These are phyloP conservation scores for Pseudodiploospora longispora DNA, from an alignment of 2,329 filamentous ascomycete genomes.

Conservation along the genomic window DNA sequence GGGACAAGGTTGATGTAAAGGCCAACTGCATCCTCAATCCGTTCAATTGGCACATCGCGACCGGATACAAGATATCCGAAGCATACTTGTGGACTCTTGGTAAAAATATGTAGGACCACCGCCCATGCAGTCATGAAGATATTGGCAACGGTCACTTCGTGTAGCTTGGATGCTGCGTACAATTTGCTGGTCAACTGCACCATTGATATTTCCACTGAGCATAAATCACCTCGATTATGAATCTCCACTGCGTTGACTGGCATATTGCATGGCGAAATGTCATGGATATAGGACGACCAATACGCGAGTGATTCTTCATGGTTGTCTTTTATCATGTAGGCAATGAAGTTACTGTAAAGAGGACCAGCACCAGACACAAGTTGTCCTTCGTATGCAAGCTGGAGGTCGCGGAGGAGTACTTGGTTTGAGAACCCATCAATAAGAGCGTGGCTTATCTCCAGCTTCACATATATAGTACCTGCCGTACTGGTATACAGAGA, in stretches of 20 bases:
- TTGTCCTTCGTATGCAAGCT: neutral
- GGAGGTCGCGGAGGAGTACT: conserved; percentile 1
- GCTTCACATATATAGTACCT: neutral
- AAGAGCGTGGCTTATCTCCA: conserved; percentile 1
- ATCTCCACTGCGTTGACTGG: neutral
- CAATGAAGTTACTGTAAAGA: neutral
- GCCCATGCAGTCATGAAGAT: neutral
- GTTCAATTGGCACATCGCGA: neutral
- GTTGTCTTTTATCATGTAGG: neutral
- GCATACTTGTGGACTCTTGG: neutral
- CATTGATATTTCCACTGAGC: neutral
- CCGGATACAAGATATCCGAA: neutral
- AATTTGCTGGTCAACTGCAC: neutral
- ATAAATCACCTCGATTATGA: neutral
- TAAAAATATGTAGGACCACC: neutral
- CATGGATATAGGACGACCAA: neutral
- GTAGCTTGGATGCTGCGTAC: neutral
- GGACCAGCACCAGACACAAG: neutral
- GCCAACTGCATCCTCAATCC: neutral
- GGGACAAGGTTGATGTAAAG: neutral
- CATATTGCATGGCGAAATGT: neutral
- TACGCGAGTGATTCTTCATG: neutral
- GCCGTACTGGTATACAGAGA: neutral
- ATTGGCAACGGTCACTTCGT: neutral
- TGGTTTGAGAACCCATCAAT: neutral